Conservation (phyloP, 768 basidiomycete species). For the Psilocybe tampanensis region DNA sequence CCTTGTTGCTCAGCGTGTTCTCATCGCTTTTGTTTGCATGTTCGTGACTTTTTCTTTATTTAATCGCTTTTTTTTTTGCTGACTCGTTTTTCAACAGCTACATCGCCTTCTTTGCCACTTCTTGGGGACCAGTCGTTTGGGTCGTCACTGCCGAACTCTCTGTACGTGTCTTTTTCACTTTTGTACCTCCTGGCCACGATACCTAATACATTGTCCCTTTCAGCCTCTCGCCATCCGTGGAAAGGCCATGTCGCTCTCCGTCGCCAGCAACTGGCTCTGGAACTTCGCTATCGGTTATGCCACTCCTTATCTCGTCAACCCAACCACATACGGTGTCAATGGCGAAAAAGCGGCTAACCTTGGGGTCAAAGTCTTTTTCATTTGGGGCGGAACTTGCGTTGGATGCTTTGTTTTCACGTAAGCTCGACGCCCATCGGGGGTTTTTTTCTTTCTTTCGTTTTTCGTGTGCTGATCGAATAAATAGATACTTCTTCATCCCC, state of each 20-base stretch:
- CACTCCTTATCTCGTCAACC: slow-evolving; percentile 60
- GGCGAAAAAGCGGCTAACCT: slow-evolving; percentile 44
- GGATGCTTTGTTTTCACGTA: slow-evolving; percentile 74
- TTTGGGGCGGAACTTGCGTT: slow-evolving; percentile 71
- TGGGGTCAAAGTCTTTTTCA: slow-evolving; percentile 78
- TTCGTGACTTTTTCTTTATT: slow-evolving; percentile 30
- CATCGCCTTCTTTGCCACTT: slow-evolving; percentile 45
- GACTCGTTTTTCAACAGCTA: slow-evolving; percentile 12
- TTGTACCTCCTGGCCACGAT: neutral
- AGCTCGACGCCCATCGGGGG: slow-evolving; percentile 37
- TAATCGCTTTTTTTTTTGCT: neutral
- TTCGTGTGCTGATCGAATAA: slow-evolving; percentile 37
- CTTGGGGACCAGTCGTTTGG: slow-evolving; percentile 77
- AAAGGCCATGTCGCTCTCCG: slow-evolving; percentile 75
- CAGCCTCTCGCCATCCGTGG: slow-evolving; percentile 72
- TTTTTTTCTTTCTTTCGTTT: too few species aligned
- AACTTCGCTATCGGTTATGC: slow-evolving; percentile 73
- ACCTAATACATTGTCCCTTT: neutral
- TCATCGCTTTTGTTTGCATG: slow-evolving; percentile 58
- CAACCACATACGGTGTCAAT: slow-evolving; percentile 22
- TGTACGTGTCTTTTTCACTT: slow-evolving; percentile 19
- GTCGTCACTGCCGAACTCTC: slow-evolving; percentile 76
- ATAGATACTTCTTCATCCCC: slow-evolving; percentile 20
- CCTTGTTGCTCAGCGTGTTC: slow-evolving; percentile 51
- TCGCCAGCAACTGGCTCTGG: slow-evolving; percentile 59